phyloP scores from a whole-genome alignment of 2,329 filamentous ascomycete species.

The Eutypa lata region DNA sequence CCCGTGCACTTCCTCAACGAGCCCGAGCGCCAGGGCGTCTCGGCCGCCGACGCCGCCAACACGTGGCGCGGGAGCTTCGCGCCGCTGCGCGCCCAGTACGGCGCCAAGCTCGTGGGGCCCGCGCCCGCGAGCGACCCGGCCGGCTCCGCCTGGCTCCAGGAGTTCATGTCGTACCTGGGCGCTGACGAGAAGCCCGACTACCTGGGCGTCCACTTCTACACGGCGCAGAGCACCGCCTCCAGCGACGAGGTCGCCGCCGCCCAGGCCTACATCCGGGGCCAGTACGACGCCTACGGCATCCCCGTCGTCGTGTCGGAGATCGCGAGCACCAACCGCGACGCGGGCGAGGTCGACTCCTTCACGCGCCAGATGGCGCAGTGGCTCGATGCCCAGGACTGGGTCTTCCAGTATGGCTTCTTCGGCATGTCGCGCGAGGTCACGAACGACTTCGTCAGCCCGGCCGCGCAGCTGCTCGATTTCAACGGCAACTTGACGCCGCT shows the following conservation, averaged over 20 bases:
- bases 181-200: constrained; percentile 35
- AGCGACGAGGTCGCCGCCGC: constrained; percentile 30
- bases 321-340: constrained; percentile 35
- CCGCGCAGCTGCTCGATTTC: constrained; percentile 41
- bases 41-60: constrained; percentile 32
- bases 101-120: constrained; percentile 34
- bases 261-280: constrained; percentile 32
- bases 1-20: constrained; percentile 45
- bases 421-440: constrained; percentile 39
- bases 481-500: constrained; percentile 37
- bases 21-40: constrained; percentile 36
- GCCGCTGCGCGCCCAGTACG: constrained; percentile 23
- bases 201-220: constrained; percentile 42
- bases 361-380: constrained; percentile 37
- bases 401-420: constrained; percentile 43
- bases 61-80: constrained; percentile 37
- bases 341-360: constrained; percentile 34
- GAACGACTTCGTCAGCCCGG: constrained; percentile 43
- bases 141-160: constrained; percentile 37
- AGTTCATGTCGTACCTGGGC: constrained; percentile 36
- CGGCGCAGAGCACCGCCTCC: constrained; percentile 4
- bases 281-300: constrained; percentile 31
- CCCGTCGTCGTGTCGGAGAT: constrained; percentile 37
- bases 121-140: constrained; percentile 34
- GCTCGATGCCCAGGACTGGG: constrained; percentile 38